Percentiles rank a stretch among this genome's conserved stretches.
Conservation (phyloP, 78 protist species). For the Dictyostelium purpureum region DNA sequence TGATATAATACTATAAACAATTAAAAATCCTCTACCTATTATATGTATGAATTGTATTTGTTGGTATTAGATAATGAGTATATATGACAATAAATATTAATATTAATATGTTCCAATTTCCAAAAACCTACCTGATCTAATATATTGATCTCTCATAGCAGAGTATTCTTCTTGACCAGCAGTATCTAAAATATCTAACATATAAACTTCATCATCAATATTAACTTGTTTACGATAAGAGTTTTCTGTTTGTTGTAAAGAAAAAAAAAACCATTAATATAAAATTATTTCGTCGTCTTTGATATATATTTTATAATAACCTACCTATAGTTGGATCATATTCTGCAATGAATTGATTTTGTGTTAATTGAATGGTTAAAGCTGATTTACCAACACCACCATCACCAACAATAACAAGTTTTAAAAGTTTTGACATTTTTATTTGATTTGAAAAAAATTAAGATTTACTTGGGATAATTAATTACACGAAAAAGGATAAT, state of each 20-base stretch:
- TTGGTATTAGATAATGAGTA: no score
- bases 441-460: no score
- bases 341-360: slow-evolving; percentile 86
- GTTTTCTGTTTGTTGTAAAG: slow-evolving; percentile 9
- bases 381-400: slow-evolving; percentile 81
- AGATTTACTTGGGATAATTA: no score
- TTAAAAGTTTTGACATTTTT: slow-evolving; percentile 65
- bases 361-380: slow-evolving; percentile 69
- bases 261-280: neutral
- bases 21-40: slow-evolving; percentile 80
- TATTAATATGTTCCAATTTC: no score
- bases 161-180: slow-evolving; percentile 91
- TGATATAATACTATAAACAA: slow-evolving; percentile 75
- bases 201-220: slow-evolving; percentile 77
- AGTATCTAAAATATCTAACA: slow-evolving; percentile 88
- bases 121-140: slow-evolving; percentile 79
- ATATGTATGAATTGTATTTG: no score
- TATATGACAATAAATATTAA: no score
- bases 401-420: slow-evolving; percentile 77
- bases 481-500: neutral
- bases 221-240: slow-evolving; percentile 82
- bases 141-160: slow-evolving; percentile 87
- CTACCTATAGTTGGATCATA: slow-evolving; percentile 87
- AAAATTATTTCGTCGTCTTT: neutral
- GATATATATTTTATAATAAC: neutral